Conservation (phyloP, 345 rosid species). For the Euclidium syriacum region DNA sequence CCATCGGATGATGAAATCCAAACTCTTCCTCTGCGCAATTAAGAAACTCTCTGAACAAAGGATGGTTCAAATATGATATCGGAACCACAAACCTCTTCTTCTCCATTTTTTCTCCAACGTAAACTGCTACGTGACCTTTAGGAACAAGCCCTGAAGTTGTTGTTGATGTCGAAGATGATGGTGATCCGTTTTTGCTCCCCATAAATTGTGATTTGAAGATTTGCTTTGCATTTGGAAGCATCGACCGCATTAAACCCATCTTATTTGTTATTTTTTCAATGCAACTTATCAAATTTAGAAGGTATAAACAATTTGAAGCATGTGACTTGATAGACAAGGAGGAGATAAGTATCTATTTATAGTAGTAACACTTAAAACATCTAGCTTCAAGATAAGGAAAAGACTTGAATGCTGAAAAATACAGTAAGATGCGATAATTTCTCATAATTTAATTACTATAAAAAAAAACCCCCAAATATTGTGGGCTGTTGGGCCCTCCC, state of each 20-base stretch:
- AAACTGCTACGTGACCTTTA: constrained; percentile 33
- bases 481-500: constrained; percentile 28
- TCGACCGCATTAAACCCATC: constrained; percentile 34
- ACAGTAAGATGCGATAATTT: background rate
- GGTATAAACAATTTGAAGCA: background rate
- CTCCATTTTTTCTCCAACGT: constrained; percentile 35
- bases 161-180: constrained; percentile 3
- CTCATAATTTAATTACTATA: background rate
- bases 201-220: constrained; percentile 32
- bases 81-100: constrained; percentile 64
- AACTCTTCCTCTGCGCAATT: constrained; percentile 68
- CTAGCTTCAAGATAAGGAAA: constrained; percentile 21
- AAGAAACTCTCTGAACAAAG: constrained; percentile 53
- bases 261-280: constrained; percentile 4
- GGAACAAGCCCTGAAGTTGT: constrained; percentile 32
- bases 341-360: constrained; percentile 20
- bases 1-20: constrained; percentile 76
- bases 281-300: background rate
- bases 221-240: constrained; percentile 34
- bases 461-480: constrained; percentile 2
- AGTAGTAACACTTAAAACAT: background rate
- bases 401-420: background rate
- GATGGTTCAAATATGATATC: constrained; percentile 60
- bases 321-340: constrained; percentile 24
- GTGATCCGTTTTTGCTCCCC: constrained; percentile 17